phyloP scores from a whole-genome alignment of 495 filamentous ascomycete genomes.

The Daldinia bambusicola region DNA sequence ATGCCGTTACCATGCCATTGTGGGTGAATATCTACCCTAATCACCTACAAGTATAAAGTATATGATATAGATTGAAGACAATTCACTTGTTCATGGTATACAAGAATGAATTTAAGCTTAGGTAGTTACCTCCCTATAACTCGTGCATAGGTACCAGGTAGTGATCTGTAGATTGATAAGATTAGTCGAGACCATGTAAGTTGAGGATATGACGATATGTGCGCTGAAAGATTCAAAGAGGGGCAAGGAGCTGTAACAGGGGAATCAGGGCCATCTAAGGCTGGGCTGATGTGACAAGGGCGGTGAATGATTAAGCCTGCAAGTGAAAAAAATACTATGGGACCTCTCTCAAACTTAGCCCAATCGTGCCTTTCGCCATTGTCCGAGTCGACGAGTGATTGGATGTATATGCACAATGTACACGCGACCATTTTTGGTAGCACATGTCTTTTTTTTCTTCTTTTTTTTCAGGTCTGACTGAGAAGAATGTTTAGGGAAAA shows the following conservation, averaged over 20 bases:
- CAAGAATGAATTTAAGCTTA: too few species aligned
- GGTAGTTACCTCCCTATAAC: background rate
- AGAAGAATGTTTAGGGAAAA: background rate
- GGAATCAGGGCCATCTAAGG: conserved; percentile 5
- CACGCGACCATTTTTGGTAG: conserved; percentile 35
- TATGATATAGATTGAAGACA: too few species aligned
- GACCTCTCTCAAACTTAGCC: background rate
- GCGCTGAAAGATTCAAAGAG: background rate
- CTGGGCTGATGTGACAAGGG: conserved; percentile 33
- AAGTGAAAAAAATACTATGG: background rate
- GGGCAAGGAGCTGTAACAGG: background rate
- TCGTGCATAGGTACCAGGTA: background rate
- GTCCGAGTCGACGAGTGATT: conserved; percentile 19
- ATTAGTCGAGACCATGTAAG: background rate
- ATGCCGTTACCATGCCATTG: background rate
- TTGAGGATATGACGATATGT: conserved; percentile 14
- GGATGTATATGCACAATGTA: conserved; percentile 35
- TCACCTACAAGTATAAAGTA: too few species aligned
- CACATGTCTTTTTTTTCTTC: conserved; percentile 30
- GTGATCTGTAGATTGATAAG: conserved; percentile 2
- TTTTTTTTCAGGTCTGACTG: conserved; percentile 8
- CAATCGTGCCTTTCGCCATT: conserved; percentile 36
- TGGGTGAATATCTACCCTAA: too few species aligned
- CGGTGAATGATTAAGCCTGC: conserved; percentile 36
- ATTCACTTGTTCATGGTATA: too few species aligned